phyloP scores from a whole-genome alignment of 2,329 filamentous ascomycete species.

The Fusarium nelsonii region DNA sequence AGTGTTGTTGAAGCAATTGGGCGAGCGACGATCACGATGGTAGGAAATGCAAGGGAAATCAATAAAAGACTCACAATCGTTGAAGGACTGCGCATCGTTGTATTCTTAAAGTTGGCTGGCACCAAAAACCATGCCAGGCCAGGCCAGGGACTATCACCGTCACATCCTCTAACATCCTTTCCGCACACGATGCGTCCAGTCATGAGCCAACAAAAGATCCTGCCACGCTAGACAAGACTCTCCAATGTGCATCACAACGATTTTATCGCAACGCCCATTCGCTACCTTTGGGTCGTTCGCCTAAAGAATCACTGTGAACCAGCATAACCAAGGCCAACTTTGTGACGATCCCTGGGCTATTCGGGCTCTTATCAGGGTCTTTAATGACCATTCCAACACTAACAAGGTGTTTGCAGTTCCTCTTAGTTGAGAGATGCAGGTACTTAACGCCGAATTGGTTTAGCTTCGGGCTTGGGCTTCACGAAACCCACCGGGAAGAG shows the following conservation, averaged over 20 bases:
- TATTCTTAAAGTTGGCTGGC: slow-evolving; percentile 39
- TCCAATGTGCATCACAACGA: slow-evolving; percentile 17
- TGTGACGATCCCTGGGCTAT: slow-evolving; percentile 35
- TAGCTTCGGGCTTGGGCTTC: slow-evolving; percentile 31
- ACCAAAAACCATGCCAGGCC: slow-evolving; percentile 13
- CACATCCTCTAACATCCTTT: slow-evolving; percentile 28
- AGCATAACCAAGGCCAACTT: slow-evolving; percentile 24
- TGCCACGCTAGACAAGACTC: slow-evolving; percentile 27
- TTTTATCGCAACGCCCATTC: slow-evolving; percentile 34
- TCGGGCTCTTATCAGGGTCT: slow-evolving; percentile 37
- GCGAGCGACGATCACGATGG: neutral
- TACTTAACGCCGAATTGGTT: slow-evolving; percentile 32
- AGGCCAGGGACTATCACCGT: slow-evolving; percentile 11
- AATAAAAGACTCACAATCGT: slow-evolving; percentile 13
- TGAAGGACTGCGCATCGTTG: slow-evolving; percentile 23
- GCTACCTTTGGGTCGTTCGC: slow-evolving; percentile 35
- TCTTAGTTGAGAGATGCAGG: slow-evolving; percentile 34
- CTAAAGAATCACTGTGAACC: slow-evolving; percentile 20
- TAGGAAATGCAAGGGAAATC: neutral
- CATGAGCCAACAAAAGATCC: neutral
- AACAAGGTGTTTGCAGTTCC: slow-evolving; percentile 36
- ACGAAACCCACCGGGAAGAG: slow-evolving; percentile 15
- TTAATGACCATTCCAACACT: slow-evolving; percentile 29
- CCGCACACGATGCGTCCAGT: neutral
- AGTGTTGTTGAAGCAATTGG: slow-evolving; percentile 4